Evolutionary conservation across 176 grass and related monocot species (phyloP).

Genomic region (Aegilops umbellulata): DNA sequence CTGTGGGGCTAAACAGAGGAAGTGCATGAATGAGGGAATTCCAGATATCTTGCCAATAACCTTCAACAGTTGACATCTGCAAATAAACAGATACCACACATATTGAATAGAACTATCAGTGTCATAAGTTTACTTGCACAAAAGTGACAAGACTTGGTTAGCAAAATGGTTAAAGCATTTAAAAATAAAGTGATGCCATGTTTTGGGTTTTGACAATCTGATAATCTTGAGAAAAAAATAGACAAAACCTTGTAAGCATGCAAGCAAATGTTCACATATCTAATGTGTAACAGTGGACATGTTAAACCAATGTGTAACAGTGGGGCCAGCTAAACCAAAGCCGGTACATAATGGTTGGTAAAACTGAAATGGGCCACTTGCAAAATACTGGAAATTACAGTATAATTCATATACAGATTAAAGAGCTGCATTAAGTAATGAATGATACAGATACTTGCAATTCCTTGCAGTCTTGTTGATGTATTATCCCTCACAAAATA

Average conservation of each 20-base stretch:
- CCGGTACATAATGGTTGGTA: background rate
- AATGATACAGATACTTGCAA: background rate
- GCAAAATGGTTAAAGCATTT: constrained; percentile 9
- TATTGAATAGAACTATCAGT: background rate
- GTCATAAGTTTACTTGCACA: background rate
- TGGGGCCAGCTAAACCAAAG: background rate
- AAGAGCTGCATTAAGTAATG: background rate
- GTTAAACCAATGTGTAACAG: background rate
- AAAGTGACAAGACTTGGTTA: background rate
- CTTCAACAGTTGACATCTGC: constrained; percentile 66
- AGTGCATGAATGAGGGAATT: constrained; percentile 71
- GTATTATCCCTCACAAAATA: background rate
- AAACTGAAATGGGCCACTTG: background rate
- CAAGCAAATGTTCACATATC: background rate
- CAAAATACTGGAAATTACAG: background rate
- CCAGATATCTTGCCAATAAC: constrained; percentile 88
- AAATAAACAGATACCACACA: constrained; percentile 28
- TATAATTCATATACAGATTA: background rate
- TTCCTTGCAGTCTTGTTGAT: background rate
- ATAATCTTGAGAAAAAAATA: background rate
- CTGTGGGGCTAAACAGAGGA: constrained; percentile 55
- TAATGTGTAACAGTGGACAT: background rate
- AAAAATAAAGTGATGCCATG: background rate
- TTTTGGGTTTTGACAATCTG: background rate
- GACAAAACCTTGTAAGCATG: background rate